phyloP scores from a whole-genome alignment of 345 rosid species.

The Eucalyptus regnans region DNA sequence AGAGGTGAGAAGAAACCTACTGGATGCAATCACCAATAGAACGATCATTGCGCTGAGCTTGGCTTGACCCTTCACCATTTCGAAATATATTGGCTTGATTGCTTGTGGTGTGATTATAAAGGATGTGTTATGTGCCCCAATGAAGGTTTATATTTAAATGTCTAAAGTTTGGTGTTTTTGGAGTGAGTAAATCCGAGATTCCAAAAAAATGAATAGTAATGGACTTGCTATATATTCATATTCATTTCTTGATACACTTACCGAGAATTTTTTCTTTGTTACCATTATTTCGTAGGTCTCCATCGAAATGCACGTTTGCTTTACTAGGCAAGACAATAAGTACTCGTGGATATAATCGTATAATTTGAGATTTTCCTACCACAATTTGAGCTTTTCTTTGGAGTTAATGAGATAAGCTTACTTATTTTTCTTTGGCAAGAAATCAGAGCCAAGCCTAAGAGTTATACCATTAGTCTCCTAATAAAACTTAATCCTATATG shows the following conservation, averaged over 20 bases:
- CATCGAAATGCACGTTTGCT: background rate
- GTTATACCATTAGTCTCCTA: background rate
- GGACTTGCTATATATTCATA: background rate
- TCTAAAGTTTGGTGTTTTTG: too few relatives aligned
- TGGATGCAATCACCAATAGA: too few relatives aligned
- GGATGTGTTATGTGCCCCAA: too few relatives aligned
- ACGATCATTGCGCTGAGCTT: too few relatives aligned
- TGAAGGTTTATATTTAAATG: too few relatives aligned
- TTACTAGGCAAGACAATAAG: background rate
- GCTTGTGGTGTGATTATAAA: too few relatives aligned
- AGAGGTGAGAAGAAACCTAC: too few relatives aligned
- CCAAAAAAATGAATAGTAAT: too few relatives aligned
- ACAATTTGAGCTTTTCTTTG: background rate
- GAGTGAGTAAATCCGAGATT: too few relatives aligned
- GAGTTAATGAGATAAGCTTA: background rate
- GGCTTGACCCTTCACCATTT: too few relatives aligned
- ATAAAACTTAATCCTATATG: background rate
- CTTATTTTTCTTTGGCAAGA: background rate
- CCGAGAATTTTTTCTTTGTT: background rate
- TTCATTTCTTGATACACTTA: background rate
- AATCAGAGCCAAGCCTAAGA: too few relatives aligned
- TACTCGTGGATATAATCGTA: background rate
- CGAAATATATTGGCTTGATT: too few relatives aligned
- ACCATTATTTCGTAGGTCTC: background rate
- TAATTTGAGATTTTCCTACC: background rate